A percentile compares a stretch with the other conserved stretches of the same genome.
phyloP scores from a whole-genome alignment of 1,139 yeast genomes.

The Hemisphaericaspora xylofermentans region DNA sequence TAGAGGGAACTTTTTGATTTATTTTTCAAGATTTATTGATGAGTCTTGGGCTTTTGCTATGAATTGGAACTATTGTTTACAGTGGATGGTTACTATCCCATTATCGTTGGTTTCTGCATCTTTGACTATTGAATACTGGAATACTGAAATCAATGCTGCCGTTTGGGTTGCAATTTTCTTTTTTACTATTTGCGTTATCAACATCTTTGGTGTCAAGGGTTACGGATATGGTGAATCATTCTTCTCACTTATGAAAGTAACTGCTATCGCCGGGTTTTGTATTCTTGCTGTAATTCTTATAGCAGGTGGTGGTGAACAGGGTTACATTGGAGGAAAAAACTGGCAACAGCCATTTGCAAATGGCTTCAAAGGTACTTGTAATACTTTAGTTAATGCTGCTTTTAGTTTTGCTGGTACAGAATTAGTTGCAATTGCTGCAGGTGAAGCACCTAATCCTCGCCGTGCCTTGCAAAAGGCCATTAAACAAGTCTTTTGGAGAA shows the following conservation, averaged over 20 bases:
- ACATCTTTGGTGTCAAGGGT: constrained; percentile 43
- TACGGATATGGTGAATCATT: constrained; percentile 47
- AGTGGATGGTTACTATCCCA: constrained; percentile 34
- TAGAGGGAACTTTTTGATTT: constrained; percentile 41
- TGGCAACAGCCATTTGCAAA: constrained; percentile 45
- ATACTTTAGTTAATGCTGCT: constrained; percentile 44
- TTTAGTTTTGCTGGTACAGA: constrained; percentile 45
- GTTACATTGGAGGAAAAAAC: constrained; percentile 37
- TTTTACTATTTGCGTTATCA: constrained; percentile 34
- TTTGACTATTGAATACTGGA: constrained; percentile 43
- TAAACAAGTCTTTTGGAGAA: constrained; percentile 48
- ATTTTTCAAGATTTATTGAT: constrained; percentile 41
- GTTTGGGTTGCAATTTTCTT: constrained; percentile 42
- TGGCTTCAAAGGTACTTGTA: constrained; percentile 43
- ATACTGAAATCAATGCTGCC: constrained; percentile 34
- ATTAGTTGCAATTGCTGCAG: constrained; percentile 43
- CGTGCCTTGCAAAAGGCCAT: constrained; percentile 40
- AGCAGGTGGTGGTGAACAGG: constrained; percentile 41
- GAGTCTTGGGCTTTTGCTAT: constrained; percentile 45
- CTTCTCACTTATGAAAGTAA: constrained; percentile 38
- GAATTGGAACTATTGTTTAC: constrained; percentile 46
- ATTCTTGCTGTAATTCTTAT: constrained; percentile 41
- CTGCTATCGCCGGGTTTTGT: constrained; percentile 40
- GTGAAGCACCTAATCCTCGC: constrained; percentile 41
- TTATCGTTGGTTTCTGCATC: constrained; percentile 43